Base-by-base conservation (phyloP, 2,329 filamentous ascomycete genomes). In the Amesomyces nigricolor region DNA sequence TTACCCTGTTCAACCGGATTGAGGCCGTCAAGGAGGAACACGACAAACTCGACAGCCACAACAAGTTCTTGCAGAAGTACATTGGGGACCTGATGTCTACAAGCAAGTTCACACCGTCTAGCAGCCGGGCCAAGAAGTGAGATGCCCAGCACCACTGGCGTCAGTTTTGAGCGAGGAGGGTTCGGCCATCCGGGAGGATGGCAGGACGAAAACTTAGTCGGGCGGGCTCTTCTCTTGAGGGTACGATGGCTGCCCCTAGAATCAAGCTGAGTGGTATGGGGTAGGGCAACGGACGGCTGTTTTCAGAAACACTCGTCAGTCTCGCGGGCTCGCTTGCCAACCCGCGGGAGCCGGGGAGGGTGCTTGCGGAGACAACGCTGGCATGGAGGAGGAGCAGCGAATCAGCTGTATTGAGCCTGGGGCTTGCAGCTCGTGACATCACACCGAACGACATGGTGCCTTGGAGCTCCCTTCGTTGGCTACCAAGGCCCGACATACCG, bases 51-150 rank as follows among this genome's bases (percentile, higher is more conserved):
- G 91, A 97, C 72, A 94, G 82, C 71, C 91, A 96, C 71, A 99
- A 99, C 78, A 92, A 91, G 67, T 96, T 97, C 68, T 75, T 99
- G 47, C 92, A 97, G 72, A 96, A 96, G 71, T 97, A 97, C 70
- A 97, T 97, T 66, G 92, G 92, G 62, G 92, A 96, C 67, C 79
- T 97, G 53, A 97, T 96, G 82, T 89, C 89, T 63, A 87, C 85
- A n/a, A 85, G 82, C 69, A 87, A 87, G 67, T 87, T 88, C 63
- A 87, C 84, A 1, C 78, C 83, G 1, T 75, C 79, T 1, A 73
- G 74, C 52, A 74, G 71, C 58, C 74, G 78, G 32, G 72, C 71
- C 53, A 80, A 81, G 66, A 84, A 83, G 68, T 83, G 67, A 77
- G n/a, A 32, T 35, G 5, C 26, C 11, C n/a, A 32, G 14, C 16